A percentile compares a stretch with the other conserved stretches of the same genome.
phyloP scores from a whole-genome alignment of 2,329 filamentous ascomycete species.

The Neonectria neomacrospora region DNA sequence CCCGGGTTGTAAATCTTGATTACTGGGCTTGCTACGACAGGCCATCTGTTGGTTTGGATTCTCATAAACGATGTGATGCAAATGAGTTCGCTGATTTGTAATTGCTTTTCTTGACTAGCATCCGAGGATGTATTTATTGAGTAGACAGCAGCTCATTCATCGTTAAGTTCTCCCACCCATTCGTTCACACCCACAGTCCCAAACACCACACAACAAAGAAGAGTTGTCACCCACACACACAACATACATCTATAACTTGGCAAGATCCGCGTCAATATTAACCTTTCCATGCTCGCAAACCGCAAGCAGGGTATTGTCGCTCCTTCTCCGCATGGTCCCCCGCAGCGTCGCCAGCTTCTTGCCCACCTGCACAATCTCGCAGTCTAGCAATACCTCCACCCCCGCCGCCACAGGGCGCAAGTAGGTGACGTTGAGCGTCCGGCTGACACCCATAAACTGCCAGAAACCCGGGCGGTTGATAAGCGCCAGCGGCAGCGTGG shows the following conservation, averaged over 20 bases:
- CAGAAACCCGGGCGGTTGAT: constrained; percentile 70
- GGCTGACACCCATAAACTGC: constrained; percentile 70
- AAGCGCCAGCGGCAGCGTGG: constrained; percentile 67
- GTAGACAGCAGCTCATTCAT: too few species aligned
- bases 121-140: too few species aligned
- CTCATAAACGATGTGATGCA: background rate
- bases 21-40: too few species aligned
- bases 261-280: constrained; percentile 62
- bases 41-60: background rate
- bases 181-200: too few species aligned
- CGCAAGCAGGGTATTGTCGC: constrained; percentile 64
- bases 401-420: constrained; percentile 69
- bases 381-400: constrained; percentile 62
- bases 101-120: background rate
- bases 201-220: background rate
- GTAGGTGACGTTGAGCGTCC: constrained; percentile 75
- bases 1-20: background rate
- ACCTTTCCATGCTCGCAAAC: constrained; percentile 74
- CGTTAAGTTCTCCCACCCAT: background rate
- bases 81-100: background rate
- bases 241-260: constrained; percentile 45
- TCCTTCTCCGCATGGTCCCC: constrained; percentile 64
- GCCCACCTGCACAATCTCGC: constrained; percentile 68
- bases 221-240: background rate
- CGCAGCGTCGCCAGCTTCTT: constrained; percentile 63